Percentiles rank a stretch among this genome's conserved stretches.
Evolutionary conservation across 1,139 yeast species (phyloP).

Genomic region (Saccharomycopsis hybrid): DNA sequence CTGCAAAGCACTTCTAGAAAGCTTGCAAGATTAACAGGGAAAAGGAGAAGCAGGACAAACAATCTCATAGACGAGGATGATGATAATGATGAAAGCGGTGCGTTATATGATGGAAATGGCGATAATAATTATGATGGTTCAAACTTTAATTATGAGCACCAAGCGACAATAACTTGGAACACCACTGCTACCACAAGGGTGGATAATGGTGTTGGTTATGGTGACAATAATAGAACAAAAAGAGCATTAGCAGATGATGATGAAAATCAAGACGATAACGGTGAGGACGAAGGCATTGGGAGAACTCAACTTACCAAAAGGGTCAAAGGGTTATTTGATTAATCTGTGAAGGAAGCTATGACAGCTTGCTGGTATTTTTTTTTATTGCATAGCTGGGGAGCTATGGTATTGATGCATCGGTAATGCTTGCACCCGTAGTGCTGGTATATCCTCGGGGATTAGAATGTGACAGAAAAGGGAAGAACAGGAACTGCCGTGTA

Average conservation of each 20-base stretch:
- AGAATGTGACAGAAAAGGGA: too few species aligned
- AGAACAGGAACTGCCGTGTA: too few species aligned
- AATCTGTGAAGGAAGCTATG: too few species aligned
- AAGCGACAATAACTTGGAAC: conserved; percentile 20
- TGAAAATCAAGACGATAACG: conserved; percentile 3
- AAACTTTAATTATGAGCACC: conserved; percentile 1
- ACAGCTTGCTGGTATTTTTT: too few species aligned
- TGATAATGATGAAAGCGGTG: conserved; percentile 1
- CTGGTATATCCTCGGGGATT: too few species aligned
- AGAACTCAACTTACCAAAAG: conserved; percentile 17
- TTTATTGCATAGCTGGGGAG: too few species aligned
- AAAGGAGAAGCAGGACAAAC: not conserved
- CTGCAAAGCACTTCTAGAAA: not conserved
- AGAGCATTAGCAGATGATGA: not conserved
- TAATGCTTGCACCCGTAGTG: too few species aligned
- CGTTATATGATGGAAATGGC: too few species aligned
- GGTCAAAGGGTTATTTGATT: conserved; percentile 19
- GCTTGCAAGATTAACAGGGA: not conserved
- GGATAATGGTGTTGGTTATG: not conserved
- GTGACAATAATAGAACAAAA: not conserved
- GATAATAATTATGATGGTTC: not conserved
- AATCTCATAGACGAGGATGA: not conserved
- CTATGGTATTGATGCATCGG: too few species aligned
- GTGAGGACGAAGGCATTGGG: conserved; percentile 16
- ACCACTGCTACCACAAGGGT: not conserved